phyloP scores from a whole-genome alignment of 495 filamentous ascomycete species.

The Barbatosphaeria neglecta region DNA sequence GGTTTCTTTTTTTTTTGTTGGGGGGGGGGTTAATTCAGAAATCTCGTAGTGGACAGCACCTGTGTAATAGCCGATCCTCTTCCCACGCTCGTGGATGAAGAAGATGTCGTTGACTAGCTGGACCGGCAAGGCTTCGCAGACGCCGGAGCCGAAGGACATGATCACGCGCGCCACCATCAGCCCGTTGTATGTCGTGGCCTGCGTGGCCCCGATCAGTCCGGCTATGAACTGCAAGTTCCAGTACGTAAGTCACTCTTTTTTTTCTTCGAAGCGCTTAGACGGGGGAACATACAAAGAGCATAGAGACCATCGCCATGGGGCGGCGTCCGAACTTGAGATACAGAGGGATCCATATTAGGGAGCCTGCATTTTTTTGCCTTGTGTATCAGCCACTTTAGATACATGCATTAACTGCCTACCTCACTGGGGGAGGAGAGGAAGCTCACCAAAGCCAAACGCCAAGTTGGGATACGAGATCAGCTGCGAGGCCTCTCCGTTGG shows the following conservation, averaged over 20 bases:
- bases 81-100: conserved; percentile 55
- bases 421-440: not conserved
- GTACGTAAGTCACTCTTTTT: too few relatives aligned
- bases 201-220: conserved; percentile 15
- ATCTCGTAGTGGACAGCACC: too few relatives aligned
- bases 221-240: conserved; percentile 1
- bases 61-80: conserved; percentile 52
- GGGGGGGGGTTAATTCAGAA: too few relatives aligned
- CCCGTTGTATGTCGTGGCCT: conserved; percentile 12
- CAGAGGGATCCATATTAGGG: conserved; percentile 40
- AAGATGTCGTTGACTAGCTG: conserved; percentile 56
- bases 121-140: conserved; percentile 47
- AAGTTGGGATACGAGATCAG: conserved; percentile 48
- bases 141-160: conserved; percentile 49
- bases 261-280: too few relatives aligned
- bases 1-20: too few relatives aligned
- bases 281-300: conserved; percentile 9
- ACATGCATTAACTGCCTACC: not conserved
- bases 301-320: conserved; percentile 41
- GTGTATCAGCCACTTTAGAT: not conserved
- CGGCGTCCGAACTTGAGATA: conserved; percentile 48
- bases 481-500: conserved; percentile 36
- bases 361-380: too few relatives aligned
- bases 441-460: conserved; percentile 36
- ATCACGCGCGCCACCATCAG: conserved; percentile 52